A percentile compares a stretch with the other conserved stretches of the same genome.
Conservation (phyloP, 306 rosid species). For the Malus fusca region DNA sequence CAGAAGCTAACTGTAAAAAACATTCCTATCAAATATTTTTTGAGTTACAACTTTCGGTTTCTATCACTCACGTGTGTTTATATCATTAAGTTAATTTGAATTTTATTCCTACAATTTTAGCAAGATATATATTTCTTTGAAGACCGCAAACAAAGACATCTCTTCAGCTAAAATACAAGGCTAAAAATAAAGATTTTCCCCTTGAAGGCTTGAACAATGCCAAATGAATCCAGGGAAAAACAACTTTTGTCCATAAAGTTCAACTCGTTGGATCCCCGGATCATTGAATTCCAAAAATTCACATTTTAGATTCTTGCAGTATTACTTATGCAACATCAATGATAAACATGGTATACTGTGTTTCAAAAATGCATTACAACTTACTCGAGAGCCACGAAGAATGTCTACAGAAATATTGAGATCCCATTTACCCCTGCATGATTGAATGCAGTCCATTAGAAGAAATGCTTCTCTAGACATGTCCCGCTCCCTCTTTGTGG, state of each 20-base stretch:
- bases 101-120: neutral
- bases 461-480: constrained; percentile 85
- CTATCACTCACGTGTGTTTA: neutral
- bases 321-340: neutral
- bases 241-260: neutral
- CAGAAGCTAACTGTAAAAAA: neutral
- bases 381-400: constrained; percentile 87
- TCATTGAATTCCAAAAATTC: neutral
- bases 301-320: neutral
- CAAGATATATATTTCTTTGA: neutral
- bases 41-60: neutral
- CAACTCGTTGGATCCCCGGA: neutral
- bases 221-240: neutral
- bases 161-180: neutral
- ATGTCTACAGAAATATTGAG: constrained; percentile 78
- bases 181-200: neutral
- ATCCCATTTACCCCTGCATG: constrained; percentile 68
- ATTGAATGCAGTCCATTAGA: constrained; percentile 76
- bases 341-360: neutral
- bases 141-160: neutral
- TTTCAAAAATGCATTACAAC: constrained; percentile 22
- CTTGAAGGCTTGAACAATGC: neutral
- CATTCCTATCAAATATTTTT: neutral
- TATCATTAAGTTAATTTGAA: neutral
- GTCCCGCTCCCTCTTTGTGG: constrained; percentile 57